A percentile compares a stretch with the other conserved stretches of the same genome.
These are phyloP conservation scores for Penicillium daleae DNA, from an alignment of 495 filamentous ascomycete species.

Conservation along the genomic window DNA sequence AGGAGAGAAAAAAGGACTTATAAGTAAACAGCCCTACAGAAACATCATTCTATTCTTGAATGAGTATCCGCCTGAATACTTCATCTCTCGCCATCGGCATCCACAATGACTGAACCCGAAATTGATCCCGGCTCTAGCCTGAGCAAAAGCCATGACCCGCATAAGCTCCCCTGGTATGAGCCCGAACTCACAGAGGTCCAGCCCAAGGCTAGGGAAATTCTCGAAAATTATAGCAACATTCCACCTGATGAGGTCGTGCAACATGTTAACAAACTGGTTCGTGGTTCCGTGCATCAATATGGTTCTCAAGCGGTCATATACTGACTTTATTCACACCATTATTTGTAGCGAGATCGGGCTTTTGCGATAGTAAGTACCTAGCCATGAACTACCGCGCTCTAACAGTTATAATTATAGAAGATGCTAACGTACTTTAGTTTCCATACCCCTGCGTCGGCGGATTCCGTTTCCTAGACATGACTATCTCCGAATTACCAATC, in stretches of 20 bases:
- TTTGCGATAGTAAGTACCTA: constrained; percentile 29
- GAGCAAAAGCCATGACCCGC: constrained; percentile 16
- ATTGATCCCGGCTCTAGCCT: constrained; percentile 17
- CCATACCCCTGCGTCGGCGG: constrained; percentile 59
- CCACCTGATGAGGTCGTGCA: constrained; percentile 45
- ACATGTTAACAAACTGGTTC: constrained; percentile 53
- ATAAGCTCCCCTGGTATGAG: constrained; percentile 26
- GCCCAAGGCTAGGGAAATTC: constrained; percentile 34
- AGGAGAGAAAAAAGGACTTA: background rate
- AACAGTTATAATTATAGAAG: no score
- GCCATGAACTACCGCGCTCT: background rate
- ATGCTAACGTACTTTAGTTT: constrained; percentile 23
- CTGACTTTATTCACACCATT: background rate
- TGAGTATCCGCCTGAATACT: background rate
- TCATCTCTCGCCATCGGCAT: background rate
- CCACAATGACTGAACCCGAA: constrained; percentile 24
- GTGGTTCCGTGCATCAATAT: background rate
- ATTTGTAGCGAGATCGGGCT: constrained; percentile 23
- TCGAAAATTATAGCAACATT: constrained; percentile 54
- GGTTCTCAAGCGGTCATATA: background rate
- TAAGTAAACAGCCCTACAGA: background rate
- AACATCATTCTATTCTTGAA: background rate
- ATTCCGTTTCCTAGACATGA: constrained; percentile 55
- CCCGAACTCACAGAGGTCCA: constrained; percentile 19
- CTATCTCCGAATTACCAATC: constrained; percentile 31